Percentiles rank a stretch among this genome's conserved stretches.
phyloP scores from a whole-genome alignment of 108 stramenopile species.

The Aureococcus anophagefferens region DNA sequence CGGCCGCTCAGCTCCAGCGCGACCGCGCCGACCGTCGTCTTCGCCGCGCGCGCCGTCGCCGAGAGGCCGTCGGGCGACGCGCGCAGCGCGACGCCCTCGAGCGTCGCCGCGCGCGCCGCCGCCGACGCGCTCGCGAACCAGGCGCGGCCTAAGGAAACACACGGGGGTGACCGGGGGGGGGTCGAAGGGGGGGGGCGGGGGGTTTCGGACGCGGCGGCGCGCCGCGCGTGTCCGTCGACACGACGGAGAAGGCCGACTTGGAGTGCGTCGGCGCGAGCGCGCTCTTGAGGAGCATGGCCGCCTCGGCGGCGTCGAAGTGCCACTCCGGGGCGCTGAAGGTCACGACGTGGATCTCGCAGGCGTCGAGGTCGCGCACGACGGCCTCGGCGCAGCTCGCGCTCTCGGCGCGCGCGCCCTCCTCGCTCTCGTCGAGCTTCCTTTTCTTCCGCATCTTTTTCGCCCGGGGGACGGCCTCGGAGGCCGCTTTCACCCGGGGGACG shows the following conservation, averaged over 20 bases:
- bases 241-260: background rate
- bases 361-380: too few species aligned
- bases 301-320: background rate
- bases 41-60: background rate
- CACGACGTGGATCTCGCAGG: background rate
- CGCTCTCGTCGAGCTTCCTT: too few species aligned
- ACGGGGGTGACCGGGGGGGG: too few species aligned
- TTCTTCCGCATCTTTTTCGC: too few species aligned
- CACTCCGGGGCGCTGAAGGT: background rate
- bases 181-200: too few species aligned
- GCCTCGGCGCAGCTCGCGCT: too few species aligned
- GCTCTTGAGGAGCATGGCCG: background rate
- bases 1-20: too few species aligned
- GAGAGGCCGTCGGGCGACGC: background rate
- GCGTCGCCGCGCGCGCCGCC: background rate
- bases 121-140: background rate
- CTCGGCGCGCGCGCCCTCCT: too few species aligned
- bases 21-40: background rate
- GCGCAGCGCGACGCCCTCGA: background rate
- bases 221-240: background rate
- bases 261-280: background rate
- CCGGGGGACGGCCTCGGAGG: too few species aligned
- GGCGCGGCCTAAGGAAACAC: background rate
- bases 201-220: too few species aligned
- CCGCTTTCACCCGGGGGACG: too few species aligned